Evolutionary conservation across 768 basidiomycete genomes (phyloP), one percentile per base, ranked within the genome.

Genomic region (Termitomyces sp.): DNA sequence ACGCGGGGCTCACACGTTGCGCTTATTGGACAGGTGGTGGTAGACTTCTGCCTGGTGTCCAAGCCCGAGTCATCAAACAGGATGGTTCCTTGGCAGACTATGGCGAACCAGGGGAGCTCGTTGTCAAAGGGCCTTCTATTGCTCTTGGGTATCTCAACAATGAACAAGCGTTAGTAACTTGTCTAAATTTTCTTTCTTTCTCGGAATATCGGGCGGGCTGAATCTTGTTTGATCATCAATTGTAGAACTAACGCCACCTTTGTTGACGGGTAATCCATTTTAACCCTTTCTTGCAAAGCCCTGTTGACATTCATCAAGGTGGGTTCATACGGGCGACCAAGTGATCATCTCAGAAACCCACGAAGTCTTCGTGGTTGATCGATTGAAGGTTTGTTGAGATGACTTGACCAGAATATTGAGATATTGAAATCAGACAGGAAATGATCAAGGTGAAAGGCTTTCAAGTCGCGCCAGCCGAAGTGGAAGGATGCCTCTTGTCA

Each of bases 401-500:
- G 35, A 38, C 25, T 38, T 8, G 10, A 12, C 12, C 5, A 7
- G 1, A 19, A 23, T 21, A n/a, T 25, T 8, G n/a, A 34, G 8
- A 43, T 31, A 3, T 21, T 43, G 0, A 31, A 43, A 32, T 55
- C 16, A 34, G 21, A 31, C 51, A 85, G 83, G 86, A 87, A 70
- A 76, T 87, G 29, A 71, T 89, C 65, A 89, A 89, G 68, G 83
- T 85, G 34, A 77, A 71, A 56, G 88, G 86, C 5, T 82, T 82
- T 59, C 87, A 88, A 57, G 75, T 76, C 12, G 70, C 75, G 6
- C 74, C 74, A 3, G 73, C 87, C 3, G 86, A 87, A 56, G 70
- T 87, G 12, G 86, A 88, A 65, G 86, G 73, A 19, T 71, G 71
- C 51, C 63, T 77, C 7, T 64, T 76, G 16, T 67, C 66, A 10